These are phyloP conservation scores for Termitomyces sp. DNA, from an alignment of 768 basidiomycete genomes.

Conservation along the genomic window DNA sequence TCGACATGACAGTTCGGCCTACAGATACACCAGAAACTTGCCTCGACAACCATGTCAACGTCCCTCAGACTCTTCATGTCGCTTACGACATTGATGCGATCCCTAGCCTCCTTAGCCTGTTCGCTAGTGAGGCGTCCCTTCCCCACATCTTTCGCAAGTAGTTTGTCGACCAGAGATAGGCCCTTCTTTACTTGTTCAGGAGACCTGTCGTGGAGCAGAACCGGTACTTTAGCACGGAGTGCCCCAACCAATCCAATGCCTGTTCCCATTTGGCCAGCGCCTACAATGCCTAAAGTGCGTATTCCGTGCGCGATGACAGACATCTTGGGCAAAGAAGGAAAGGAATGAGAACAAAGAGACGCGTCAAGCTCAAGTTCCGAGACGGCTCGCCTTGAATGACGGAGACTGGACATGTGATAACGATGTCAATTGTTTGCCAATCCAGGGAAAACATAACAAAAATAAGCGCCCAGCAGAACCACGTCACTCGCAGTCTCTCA, in stretches of 20 bases:
- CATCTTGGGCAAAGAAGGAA: slow-evolving; percentile 29
- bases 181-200: slow-evolving; percentile 71
- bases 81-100: slow-evolving; percentile 60
- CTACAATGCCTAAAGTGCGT: slow-evolving; percentile 71
- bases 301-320: slow-evolving; percentile 69
- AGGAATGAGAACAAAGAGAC: not conserved
- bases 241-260: slow-evolving; percentile 90
- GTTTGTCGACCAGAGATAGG: slow-evolving; percentile 69
- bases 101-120: slow-evolving; percentile 71
- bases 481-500: no score
- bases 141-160: slow-evolving; percentile 84
- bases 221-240: slow-evolving; percentile 80
- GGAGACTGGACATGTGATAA: slow-evolving; percentile 1
- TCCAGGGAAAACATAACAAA: not conserved
- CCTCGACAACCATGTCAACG: slow-evolving; percentile 91
- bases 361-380: slow-evolving; percentile 8
- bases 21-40: slow-evolving; percentile 24
- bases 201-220: slow-evolving; percentile 82
- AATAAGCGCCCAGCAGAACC: not conserved
- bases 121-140: slow-evolving; percentile 73
- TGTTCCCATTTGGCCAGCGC: slow-evolving; percentile 87
- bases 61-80: slow-evolving; percentile 61
- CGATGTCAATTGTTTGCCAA: not conserved
- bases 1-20: not conserved
- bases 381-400: not conserved